Evolutionary conservation across 192 early-diverging fungal species (phyloP).

Genomic region (Gigaspora rosea): DNA sequence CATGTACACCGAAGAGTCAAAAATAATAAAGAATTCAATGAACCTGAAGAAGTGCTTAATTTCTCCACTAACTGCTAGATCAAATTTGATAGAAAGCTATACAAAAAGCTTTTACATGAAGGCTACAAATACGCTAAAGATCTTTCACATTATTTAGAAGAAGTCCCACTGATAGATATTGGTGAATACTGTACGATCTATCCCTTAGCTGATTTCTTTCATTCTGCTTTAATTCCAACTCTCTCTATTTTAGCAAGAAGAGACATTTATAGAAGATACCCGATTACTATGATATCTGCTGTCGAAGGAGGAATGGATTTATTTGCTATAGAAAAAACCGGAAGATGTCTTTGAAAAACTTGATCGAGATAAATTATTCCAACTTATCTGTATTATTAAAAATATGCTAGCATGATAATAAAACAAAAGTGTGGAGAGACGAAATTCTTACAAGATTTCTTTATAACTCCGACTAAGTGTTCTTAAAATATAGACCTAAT

Average conservation of each 20-base stretch:
- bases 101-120: neutral
- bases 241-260: neutral
- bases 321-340: neutral
- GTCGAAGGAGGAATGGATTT: neutral
- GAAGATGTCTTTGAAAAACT: neutral
- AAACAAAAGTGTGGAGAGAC: neutral
- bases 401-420: neutral
- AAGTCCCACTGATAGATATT: neutral
- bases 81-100: neutral
- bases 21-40: neutral
- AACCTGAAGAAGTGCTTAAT: neutral
- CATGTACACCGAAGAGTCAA: neutral
- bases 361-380: neutral
- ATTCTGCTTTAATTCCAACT: neutral
- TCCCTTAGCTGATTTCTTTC: neutral
- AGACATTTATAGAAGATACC: neutral
- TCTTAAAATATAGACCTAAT: constrained; percentile 1
- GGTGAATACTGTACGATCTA: neutral
- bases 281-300: neutral
- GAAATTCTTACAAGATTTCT: neutral
- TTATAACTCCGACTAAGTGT: neutral
- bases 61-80: neutral
- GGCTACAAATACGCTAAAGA: neutral
- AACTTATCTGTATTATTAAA: neutral
- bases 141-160: neutral